Conservation (phyloP, 2,329 filamentous ascomycete species). For the Ceratocystis alfenasii region DNA sequence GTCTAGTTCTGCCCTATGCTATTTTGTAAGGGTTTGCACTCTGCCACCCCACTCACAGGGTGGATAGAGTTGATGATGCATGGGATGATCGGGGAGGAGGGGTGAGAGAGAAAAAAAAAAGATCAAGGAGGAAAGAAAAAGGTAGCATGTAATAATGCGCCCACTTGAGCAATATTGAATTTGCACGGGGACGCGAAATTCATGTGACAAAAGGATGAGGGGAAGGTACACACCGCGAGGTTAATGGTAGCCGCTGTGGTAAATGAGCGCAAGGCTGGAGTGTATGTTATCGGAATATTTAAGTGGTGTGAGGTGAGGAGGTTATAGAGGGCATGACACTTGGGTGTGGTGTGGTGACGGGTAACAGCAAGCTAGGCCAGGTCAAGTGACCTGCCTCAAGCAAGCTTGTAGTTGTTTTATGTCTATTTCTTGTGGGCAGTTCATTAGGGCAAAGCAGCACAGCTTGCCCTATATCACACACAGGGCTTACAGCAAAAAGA, state of each 20-base stretch:
- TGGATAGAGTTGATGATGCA: background rate
- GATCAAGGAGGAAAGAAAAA: background rate
- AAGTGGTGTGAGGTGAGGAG: background rate
- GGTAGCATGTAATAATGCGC: background rate
- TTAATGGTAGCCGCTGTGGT: background rate
- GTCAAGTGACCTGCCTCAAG: background rate
- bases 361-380: background rate
- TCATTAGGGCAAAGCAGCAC: background rate
- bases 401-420: background rate
- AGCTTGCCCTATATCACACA: background rate
- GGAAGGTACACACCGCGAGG: background rate
- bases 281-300: background rate
- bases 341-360: background rate
- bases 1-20: background rate
- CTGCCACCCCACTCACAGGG: background rate
- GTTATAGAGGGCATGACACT: background rate
- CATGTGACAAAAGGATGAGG: constrained; percentile 3
- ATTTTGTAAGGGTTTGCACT: background rate
- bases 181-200: background rate
- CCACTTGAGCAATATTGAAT: background rate
- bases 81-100: background rate
- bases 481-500: background rate
- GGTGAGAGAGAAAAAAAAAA: background rate
- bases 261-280: background rate
- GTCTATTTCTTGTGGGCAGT: background rate